Conservation (phyloP, 177 flowering plant species). For the Vitis hybrid region DNA sequence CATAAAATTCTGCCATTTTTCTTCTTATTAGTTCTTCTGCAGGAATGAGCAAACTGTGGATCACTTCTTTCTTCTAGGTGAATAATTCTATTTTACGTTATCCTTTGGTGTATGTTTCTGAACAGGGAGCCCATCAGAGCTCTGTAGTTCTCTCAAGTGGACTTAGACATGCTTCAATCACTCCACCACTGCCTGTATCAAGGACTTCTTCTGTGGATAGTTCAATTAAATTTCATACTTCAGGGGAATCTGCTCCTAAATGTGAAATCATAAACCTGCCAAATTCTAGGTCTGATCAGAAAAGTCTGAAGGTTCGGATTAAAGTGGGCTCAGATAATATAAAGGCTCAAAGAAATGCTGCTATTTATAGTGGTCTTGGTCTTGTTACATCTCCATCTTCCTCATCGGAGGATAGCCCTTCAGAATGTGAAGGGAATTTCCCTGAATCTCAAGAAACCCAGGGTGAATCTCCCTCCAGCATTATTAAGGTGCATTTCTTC, state of each 20-base stretch:
- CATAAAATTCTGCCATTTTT: no score
- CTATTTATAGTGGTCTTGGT: constrained; percentile 65
- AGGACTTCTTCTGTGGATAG: constrained; percentile 20
- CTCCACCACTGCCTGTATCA: constrained; percentile 7
- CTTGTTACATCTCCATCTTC: constrained; percentile 60
- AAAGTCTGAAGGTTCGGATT: constrained; percentile 49
- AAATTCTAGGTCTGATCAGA: constrained; percentile 28
- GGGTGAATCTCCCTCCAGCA: constrained; percentile 42
- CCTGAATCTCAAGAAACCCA: constrained; percentile 22
- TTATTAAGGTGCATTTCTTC: constrained; percentile 40
- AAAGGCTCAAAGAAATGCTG: constrained; percentile 35
- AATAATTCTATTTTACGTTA: no score
- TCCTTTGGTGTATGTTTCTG: no score
- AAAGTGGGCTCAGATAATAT: constrained; percentile 42
- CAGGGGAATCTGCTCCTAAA: constrained; percentile 18
- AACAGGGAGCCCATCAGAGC: no score
- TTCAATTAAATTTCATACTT: constrained; percentile 8
- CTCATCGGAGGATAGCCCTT: constrained; percentile 44
- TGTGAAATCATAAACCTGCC: constrained; percentile 13
- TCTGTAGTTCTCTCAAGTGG: no score
- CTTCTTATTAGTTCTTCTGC: no score
- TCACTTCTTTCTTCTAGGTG: no score
- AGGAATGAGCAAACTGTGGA: no score
- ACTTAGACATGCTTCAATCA: no score
- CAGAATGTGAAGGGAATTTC: constrained; percentile 30